Evolutionary conservation across 176 grass and related monocot species (phyloP).

Genomic region (Urochloa ruziziensis): DNA sequence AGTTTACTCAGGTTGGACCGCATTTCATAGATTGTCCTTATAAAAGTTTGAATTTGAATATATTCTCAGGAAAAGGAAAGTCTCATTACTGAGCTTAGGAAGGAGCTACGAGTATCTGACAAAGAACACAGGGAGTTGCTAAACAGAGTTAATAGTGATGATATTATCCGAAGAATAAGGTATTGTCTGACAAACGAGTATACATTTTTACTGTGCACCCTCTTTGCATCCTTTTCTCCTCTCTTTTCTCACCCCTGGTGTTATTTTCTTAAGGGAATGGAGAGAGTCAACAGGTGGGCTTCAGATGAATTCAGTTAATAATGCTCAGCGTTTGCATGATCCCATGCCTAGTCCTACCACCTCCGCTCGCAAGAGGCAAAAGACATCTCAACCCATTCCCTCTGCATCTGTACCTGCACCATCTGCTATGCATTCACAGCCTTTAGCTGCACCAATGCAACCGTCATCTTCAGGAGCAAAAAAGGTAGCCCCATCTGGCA

Average conservation of each 20-base stretch:
- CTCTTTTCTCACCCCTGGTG: not conserved
- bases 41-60: not conserved
- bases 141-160: conserved; percentile 63
- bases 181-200: conserved; percentile 11
- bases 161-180: conserved; percentile 77
- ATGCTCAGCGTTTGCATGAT: conserved; percentile 52
- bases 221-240: not conserved
- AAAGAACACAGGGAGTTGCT: conserved; percentile 71
- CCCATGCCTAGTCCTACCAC: conserved; percentile 61
- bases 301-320: conserved; percentile 42
- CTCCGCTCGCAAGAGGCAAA: conserved; percentile 81
- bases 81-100: conserved; percentile 74
- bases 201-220: not conserved
- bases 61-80: conserved; percentile 72
- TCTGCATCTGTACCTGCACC: conserved; percentile 49
- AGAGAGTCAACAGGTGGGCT: conserved; percentile 41
- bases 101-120: conserved; percentile 75
- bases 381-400: conserved; percentile 62
- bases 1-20: not conserved
- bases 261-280: conserved; percentile 31
- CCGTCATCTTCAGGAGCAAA: conserved; percentile 64
- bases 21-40: not conserved
- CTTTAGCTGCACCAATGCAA: conserved; percentile 47
- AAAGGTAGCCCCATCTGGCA: conserved; percentile 40
- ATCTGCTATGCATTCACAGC: conserved; percentile 52